Conservation (phyloP, 2,329 filamentous ascomycete species). For the Hymenotorrendiella dingleyae region DNA sequence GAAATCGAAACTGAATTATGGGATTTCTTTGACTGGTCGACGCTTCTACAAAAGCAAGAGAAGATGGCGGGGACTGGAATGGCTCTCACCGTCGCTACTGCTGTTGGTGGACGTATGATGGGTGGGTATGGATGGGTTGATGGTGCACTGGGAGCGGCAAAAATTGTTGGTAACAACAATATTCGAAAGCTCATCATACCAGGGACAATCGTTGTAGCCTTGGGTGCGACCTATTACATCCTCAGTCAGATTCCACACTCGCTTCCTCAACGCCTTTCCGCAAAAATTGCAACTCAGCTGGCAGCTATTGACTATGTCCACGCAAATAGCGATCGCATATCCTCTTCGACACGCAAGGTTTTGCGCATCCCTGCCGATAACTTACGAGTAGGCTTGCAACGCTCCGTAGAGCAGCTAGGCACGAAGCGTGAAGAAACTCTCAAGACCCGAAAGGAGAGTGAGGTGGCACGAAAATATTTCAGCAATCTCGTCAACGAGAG, state of each 20-base stretch:
- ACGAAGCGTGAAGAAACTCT: constrained; percentile 73
- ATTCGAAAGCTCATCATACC: constrained; percentile 76
- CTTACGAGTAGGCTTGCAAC: constrained; percentile 75
- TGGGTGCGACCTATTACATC: constrained; percentile 73
- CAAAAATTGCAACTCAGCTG: constrained; percentile 79
- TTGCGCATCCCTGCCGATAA: constrained; percentile 83
- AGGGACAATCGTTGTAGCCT: constrained; percentile 63
- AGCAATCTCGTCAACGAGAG: constrained; percentile 70
- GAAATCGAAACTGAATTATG: constrained; percentile 81
- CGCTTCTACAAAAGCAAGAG: constrained; percentile 82
- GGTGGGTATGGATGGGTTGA: constrained; percentile 87
- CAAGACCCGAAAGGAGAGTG: constrained; percentile 76
- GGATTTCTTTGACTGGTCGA: constrained; percentile 89
- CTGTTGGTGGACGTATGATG: constrained; percentile 74
- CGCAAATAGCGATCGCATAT: constrained; percentile 77
- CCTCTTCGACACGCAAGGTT: constrained; percentile 79
- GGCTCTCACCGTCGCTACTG: constrained; percentile 85
- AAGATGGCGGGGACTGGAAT: constrained; percentile 92
- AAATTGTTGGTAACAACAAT: constrained; percentile 74
- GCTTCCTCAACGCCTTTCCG: constrained; percentile 75
- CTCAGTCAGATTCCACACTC: constrained; percentile 84
- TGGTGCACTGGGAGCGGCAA: constrained; percentile 74
- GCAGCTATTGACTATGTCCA: constrained; percentile 87
- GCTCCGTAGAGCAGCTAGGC: constrained; percentile 77
- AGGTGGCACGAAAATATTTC: constrained; percentile 87